Conservation (phyloP, 2,329 filamentous ascomycete species). For the Trichoderma polysporum region DNA sequence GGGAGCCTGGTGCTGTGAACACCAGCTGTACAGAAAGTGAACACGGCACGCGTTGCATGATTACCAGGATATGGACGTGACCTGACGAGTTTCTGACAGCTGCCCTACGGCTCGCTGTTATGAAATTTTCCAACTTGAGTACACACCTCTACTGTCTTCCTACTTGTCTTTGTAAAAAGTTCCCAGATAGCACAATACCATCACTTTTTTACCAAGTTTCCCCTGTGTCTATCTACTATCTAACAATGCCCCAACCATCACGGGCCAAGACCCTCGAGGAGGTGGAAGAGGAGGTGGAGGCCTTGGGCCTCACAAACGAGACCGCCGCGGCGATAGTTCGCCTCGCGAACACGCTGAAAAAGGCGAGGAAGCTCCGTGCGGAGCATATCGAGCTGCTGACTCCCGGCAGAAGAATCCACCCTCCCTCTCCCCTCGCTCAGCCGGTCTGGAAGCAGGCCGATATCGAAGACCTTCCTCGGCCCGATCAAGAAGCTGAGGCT, state of each 20-base stretch:
- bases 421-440: not conserved
- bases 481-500: not conserved
- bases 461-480: not conserved
- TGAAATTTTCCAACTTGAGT: not conserved
- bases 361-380: not conserved
- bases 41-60: not conserved
- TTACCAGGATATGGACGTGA: not conserved
- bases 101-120: not conserved
- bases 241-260: not conserved
- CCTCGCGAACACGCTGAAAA: not conserved
- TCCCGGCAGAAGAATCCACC: not conserved
- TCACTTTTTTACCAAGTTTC: not conserved
- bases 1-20: not conserved
- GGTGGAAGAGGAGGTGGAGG: not conserved
- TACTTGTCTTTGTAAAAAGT: not conserved
- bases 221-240: not conserved
- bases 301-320: not conserved
- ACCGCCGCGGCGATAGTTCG: not conserved
- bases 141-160: not conserved
- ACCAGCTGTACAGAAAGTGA: not conserved
- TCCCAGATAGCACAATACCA: not conserved
- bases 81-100: not conserved
- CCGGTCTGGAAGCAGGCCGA: constrained; percentile 1
- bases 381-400: not conserved
- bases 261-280: not conserved